Conservation (phyloP, 31 red algal species). For the Bonnemaisonia californica region DNA sequence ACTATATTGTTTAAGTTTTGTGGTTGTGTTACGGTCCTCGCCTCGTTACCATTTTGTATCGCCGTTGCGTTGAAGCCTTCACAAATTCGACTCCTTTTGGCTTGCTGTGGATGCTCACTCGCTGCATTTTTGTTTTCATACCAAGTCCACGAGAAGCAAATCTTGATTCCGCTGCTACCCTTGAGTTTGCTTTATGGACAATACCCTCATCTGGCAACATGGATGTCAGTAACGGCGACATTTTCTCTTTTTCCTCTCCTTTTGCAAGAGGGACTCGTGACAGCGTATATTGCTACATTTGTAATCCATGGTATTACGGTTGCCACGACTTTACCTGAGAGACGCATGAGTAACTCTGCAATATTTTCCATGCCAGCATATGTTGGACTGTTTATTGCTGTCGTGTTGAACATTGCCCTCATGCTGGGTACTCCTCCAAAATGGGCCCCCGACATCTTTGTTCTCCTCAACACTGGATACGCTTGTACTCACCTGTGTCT, state of each 20-base stretch:
- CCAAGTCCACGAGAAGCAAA: constrained; percentile 98
- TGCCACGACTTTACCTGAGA: not conserved
- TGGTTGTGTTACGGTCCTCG: constrained; percentile 31
- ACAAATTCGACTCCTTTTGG: constrained; percentile 10
- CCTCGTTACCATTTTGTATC: constrained; percentile 70
- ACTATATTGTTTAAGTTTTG: constrained; percentile 39
- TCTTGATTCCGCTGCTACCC: constrained; percentile 79
- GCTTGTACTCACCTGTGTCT: constrained; percentile 38
- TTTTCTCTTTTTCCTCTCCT: constrained; percentile 82
- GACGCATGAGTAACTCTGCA: not conserved
- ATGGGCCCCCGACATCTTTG: constrained; percentile 44
- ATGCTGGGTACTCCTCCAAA: constrained; percentile 30
- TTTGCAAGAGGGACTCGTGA: constrained; percentile 55
- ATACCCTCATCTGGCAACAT: constrained; percentile 37
- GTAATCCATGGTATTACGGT: constrained; percentile 29
- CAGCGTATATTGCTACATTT: constrained; percentile 62
- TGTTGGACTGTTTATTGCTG: not conserved
- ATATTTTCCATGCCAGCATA: not conserved
- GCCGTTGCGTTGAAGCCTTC: constrained; percentile 40
- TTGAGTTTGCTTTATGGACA: constrained; percentile 37
- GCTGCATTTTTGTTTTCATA: constrained; percentile 81
- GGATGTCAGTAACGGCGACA: constrained; percentile 55
- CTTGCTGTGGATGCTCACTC: constrained; percentile 54
- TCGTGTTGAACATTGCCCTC: constrained; percentile 39
- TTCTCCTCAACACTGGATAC: constrained; percentile 46